Conservation (phyloP, 2,329 filamentous ascomycete species). For the Delphinella strobiligena region DNA sequence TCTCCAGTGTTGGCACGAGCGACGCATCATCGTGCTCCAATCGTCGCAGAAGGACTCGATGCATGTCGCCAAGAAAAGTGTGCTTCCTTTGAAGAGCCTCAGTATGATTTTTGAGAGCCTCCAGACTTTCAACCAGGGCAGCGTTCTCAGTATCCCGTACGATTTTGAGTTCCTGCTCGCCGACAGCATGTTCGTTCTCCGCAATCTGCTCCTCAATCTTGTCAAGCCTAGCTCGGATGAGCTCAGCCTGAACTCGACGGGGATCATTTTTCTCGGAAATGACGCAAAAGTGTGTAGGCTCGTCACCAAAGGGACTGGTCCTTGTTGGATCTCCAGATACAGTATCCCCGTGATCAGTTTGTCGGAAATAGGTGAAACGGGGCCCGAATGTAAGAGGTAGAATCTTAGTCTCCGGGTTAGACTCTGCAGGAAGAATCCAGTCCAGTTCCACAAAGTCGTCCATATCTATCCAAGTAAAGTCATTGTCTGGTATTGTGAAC, state of each 20-base stretch:
- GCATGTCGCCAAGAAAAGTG: constrained; percentile 46
- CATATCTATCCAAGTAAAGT: constrained; percentile 97
- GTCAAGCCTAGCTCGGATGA: constrained; percentile 70
- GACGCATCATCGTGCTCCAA: constrained; percentile 45
- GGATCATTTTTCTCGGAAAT: constrained; percentile 71
- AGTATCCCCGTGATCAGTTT: constrained; percentile 79
- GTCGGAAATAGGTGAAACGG: constrained; percentile 92
- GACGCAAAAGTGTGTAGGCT: constrained; percentile 87
- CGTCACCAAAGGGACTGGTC: constrained; percentile 82
- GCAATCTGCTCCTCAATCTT: constrained; percentile 68
- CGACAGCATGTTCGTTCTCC: constrained; percentile 58
- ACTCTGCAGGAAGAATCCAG: constrained; percentile 84
- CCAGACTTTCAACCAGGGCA: constrained; percentile 32
- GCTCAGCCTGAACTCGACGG: constrained; percentile 70
- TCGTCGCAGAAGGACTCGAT: constrained; percentile 45
- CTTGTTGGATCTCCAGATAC: constrained; percentile 71
- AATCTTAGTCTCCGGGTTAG: constrained; percentile 88
- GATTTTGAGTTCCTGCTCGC: constrained; percentile 59
- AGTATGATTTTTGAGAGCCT: constrained; percentile 43
- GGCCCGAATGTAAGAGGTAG: constrained; percentile 84
- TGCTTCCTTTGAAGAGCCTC: constrained; percentile 46
- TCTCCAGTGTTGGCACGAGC: constrained; percentile 30
- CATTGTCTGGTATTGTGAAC: constrained; percentile 91
- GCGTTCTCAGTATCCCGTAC: constrained; percentile 38
- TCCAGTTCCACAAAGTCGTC: constrained; percentile 97